Base-by-base conservation (phyloP, 768 basidiomycete genomes). In the Fomitopsis serialis region DNA sequence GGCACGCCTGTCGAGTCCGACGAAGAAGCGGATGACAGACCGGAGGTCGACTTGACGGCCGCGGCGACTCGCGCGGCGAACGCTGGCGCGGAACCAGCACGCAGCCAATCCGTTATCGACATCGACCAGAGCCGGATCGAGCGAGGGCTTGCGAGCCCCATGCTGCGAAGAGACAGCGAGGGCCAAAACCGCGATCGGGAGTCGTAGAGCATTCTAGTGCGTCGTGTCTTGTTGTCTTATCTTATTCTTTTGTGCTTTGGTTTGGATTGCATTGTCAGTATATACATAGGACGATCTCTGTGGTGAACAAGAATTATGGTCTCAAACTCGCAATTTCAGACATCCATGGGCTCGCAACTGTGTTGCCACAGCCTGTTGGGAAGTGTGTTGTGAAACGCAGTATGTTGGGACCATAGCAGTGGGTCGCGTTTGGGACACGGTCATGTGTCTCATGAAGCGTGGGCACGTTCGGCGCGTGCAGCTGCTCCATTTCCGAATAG, bases 91-190 rank as follows among this genome's bases (percentile, higher is more conserved):
- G 48, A 72, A 48, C 58, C 59, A 70, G 76, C 45, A 75, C 78
- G 64, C 68, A 79, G 19, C 76, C 78, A 59, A 48, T 59, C 61
- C 13, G 59, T 54, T 27, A 59, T 50, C 25, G 52, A 44, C 1
- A 65, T 74, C 45, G 78, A 81, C 53, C 78, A 76, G 61, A 82
- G 78, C 60, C 69, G 85, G 61, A 72, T 72, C 21, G 86, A 84
- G 65, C 69, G 84, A n/a, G 84, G 86, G 36, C 57, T 87, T 36
- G 71, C 76, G 45, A 87, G 83, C 62, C 86, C 86, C 6, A 74
- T 81, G 58, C 65, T 87, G 70, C 74, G 85, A 54, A 68, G 71
- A 48, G 71, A 68, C 46, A 66, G 67, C 53, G 65, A 69, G 47
- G 63, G 63, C 19, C 55, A 57, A 27, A 50, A 32, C 17, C 55